Evolutionary conservation across 129 eudicot genomes (phyloP), one percentile per base, ranked within the genome.

Genomic region (Apium graveolens): DNA sequence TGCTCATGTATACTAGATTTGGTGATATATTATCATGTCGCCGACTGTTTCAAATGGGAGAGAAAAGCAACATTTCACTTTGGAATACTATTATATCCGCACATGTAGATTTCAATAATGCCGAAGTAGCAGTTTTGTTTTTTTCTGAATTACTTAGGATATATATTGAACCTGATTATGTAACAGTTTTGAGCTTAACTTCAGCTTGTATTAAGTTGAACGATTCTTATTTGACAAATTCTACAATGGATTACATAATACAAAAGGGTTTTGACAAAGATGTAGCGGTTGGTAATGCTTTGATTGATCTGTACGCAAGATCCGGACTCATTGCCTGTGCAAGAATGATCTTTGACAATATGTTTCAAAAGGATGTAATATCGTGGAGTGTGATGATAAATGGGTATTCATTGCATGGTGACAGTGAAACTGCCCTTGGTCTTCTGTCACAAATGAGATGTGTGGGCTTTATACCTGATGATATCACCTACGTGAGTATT

Each of bases 61-160:
- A 84, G 53, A 78, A 73, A 70, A 60, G 74, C 73, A 82, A 82
- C 62, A 81, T 86, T 17, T 80, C 89, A 17, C 48, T 86, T 37
- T 89, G 93, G 93, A 89, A 89, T 86, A 80, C 89, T 74, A 43
- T 84, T 51, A 70, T 86, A 29, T 81, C 93, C 73, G 87, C 84
- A 5, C 74, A 60, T 53, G 72, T 87, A 29, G 74, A 74, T 12
- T 44, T 72, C 16, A 63, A 83, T 7, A 48, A 86, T 34, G 75
- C 81, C 3, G 44, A 39, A 26, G 62, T n/a, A 29, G 91, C 86
- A 7, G 34, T 89, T 7, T 39, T 35, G 74, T 69, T 82, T 55
- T 89, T 86, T 78, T 39, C 53, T 53, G 70, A 80, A 75, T 74
- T 86, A 76, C 86, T 87, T 31, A 65, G 32, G 37, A 74, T 16